Evolutionary conservation across 768 basidiomycete genomes (phyloP), one percentile per base, ranked within the genome.

Genomic region (Hygrophorus pudorinus): DNA sequence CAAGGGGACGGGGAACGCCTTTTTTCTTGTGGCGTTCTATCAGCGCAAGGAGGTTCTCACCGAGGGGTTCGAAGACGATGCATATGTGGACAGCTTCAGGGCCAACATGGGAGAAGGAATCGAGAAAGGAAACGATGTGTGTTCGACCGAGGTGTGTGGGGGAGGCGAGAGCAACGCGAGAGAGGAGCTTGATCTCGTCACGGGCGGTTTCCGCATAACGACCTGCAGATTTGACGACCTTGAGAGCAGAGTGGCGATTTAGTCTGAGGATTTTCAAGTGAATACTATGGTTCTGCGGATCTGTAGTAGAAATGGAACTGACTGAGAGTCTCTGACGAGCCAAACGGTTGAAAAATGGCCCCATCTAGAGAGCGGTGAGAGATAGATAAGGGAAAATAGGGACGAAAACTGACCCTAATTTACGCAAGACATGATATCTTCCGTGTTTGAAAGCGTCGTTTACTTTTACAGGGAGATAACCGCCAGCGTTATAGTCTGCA

Each of bases 151-250:
- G 78, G 58, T 94, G 91, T 2, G 67, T 57, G n/a, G 79, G 82
- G 57, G 78, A 82, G 59, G 76, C 72, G 14, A 76, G 71, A 42
- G 76, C 70, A 4, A 93, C 83, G 51, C 80, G 80, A 50, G 80
- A 76, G 32, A 92, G 75, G 28, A 97, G 76, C 59, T 91, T 88
- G 62, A 98, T 97, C 66, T 98, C 94, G 61, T 98, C 94, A 41
- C 85, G 77, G 21, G 94, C 94, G 4, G 94, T 97, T 60, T 97
- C 93, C 48, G 91, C 88, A 65, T 98, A 98, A 51, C 92, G 82
- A 17, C 81, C 79, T 16, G 91, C 93, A 21, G 92, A 94, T 65
- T 94, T 94, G 64, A 93, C 88, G 45, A 96, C 82, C 62, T 96
- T 96, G 59, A 96, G 76, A 12, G 91, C 91, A 36, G 89, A 89